Evolutionary conservation across 371 early-diverging fungal species (phyloP).

Genomic region (Actinomortierella ambigua): DNA sequence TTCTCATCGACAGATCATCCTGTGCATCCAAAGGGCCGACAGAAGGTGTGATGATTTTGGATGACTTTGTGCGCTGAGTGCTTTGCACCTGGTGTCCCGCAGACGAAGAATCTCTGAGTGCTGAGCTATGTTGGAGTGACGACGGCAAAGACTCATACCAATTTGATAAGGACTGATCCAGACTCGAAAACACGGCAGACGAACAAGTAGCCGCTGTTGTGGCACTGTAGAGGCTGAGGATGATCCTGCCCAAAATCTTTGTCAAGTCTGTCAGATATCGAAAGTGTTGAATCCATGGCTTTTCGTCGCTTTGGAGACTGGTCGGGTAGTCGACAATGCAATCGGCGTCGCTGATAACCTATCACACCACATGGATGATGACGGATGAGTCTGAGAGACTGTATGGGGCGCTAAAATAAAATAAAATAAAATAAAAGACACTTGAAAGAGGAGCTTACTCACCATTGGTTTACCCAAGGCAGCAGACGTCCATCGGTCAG

Average conservation of each 20-base stretch:
- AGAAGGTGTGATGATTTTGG: no score
- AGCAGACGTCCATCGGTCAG: constrained; percentile 59
- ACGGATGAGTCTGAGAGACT: neutral
- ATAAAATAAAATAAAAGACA: neutral
- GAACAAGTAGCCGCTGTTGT: constrained; percentile 53
- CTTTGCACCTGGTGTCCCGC: no score
- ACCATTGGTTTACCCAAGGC: constrained; percentile 48
- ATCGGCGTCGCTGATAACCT: constrained; percentile 55
- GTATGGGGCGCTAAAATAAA: neutral
- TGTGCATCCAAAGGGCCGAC: no score
- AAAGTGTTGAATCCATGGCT: constrained; percentile 52
- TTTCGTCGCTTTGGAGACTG: constrained; percentile 52
- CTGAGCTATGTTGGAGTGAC: constrained; percentile 29
- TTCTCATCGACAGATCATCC: no score
- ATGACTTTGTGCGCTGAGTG: no score
- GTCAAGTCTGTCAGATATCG: constrained; percentile 58
- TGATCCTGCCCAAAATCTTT: constrained; percentile 60
- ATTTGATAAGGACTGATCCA: constrained; percentile 56
- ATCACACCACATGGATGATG: neutral
- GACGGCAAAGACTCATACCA: constrained; percentile 58
- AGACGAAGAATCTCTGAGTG: neutral
- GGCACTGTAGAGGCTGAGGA: constrained; percentile 54
- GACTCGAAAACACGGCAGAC: constrained; percentile 51
- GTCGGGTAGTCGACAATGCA: constrained; percentile 62
- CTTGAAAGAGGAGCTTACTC: neutral